Percentiles rank a stretch among this genome's conserved stretches.
Evolutionary conservation across 352 stramenopile genomes (phyloP).

Genomic region (Phytophthora pinifolia): DNA sequence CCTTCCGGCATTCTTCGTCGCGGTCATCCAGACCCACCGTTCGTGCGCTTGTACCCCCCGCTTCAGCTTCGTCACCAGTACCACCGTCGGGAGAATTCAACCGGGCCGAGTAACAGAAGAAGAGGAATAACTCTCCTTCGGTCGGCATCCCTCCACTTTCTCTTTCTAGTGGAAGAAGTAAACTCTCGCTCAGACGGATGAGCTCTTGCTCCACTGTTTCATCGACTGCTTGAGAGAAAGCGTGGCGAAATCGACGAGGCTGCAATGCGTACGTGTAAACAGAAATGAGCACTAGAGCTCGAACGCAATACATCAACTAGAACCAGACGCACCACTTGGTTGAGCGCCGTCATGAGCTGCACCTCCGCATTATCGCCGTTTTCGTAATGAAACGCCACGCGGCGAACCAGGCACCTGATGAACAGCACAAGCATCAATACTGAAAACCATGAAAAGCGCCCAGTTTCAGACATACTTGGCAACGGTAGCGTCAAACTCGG

Average conservation of each 20-base stretch:
- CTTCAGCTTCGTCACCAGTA: slow-evolving; percentile 2
- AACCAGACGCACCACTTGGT: slow-evolving; percentile 35
- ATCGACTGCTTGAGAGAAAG: slow-evolving; percentile 38
- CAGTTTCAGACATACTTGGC: slow-evolving; percentile 33
- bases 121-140: slow-evolving; percentile 26
- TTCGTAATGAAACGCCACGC: slow-evolving; percentile 55
- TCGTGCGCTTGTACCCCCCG: background rate
- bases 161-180: background rate
- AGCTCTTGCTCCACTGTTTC: slow-evolving; percentile 38
- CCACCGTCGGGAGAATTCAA: slow-evolving; percentile 5
- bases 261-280: slow-evolving; percentile 9
- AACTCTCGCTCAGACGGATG: slow-evolving; percentile 10
- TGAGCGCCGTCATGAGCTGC: slow-evolving; percentile 25
- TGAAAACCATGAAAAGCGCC: background rate
- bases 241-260: slow-evolving; percentile 40
- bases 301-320: background rate
- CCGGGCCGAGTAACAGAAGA: slow-evolving; percentile 39
- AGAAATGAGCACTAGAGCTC: background rate
- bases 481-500: slow-evolving; percentile 21
- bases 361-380: slow-evolving; percentile 27
- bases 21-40: background rate
- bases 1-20: slow-evolving; percentile 16
- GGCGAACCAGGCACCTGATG: slow-evolving; percentile 36
- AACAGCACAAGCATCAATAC: background rate
- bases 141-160: background rate